phyloP scores from a whole-genome alignment of 2,329 filamentous ascomycete species.

The Fonsecaea multimorphosa region DNA sequence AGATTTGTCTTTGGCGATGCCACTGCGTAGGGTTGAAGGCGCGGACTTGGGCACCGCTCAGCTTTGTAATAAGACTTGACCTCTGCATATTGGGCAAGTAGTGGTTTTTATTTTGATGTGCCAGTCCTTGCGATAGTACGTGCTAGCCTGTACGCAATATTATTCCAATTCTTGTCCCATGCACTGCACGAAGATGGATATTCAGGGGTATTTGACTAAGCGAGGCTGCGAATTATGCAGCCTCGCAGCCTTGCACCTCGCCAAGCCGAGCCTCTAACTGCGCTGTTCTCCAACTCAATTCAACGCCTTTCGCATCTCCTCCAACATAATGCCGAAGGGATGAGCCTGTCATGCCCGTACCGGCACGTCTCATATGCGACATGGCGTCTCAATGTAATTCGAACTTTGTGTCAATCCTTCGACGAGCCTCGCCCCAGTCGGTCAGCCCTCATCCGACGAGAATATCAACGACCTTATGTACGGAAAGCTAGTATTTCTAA shows the following conservation, averaged over 20 bases:
- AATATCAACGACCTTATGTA: background rate
- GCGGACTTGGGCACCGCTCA: background rate
- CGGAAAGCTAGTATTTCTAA: background rate
- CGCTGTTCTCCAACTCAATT: background rate
- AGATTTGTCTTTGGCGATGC: constrained; percentile 16
- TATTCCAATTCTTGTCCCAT: too few species aligned
- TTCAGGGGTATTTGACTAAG: background rate
- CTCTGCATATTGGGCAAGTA: background rate
- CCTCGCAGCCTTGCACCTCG: background rate
- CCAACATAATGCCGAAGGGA: constrained; percentile 18
- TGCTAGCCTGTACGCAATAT: too few species aligned
- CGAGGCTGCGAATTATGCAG: too few species aligned
- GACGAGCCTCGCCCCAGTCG: background rate
- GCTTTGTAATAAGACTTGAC: background rate
- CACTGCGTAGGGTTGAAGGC: background rate
- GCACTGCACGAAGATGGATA: too few species aligned
- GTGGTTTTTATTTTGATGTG: background rate
- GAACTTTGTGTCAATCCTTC: constrained; percentile 15
- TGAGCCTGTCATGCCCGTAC: constrained; percentile 34
- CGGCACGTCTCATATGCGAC: constrained; percentile 31
- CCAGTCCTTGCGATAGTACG: background rate
- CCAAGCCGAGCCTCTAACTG: background rate
- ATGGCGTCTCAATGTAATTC: constrained; percentile 34
- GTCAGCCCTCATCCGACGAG: background rate
- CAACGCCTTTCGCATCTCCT: background rate